A percentile compares a stretch with the other conserved stretches of the same genome.
phyloP scores from a whole-genome alignment of 2,329 filamentous ascomycete genomes.

The Colletotrichum euphorbiae region DNA sequence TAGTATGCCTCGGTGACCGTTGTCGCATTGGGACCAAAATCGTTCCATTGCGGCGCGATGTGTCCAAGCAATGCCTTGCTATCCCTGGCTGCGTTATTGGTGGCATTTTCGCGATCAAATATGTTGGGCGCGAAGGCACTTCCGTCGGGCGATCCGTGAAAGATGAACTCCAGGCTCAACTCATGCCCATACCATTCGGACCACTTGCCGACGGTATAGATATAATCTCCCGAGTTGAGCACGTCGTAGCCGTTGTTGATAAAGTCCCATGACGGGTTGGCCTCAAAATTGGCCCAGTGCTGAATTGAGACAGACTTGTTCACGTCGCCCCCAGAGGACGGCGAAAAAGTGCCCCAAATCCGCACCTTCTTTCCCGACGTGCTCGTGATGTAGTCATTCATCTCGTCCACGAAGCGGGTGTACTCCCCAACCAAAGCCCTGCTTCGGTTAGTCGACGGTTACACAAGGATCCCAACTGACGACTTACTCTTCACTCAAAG shows the following conservation, averaged over 20 bases:
- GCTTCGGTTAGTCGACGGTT: background rate
- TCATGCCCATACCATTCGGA: slow-evolving; percentile 38
- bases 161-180: slow-evolving; percentile 41
- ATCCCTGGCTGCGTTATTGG: slow-evolving; percentile 39
- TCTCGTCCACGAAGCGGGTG: slow-evolving; percentile 58
- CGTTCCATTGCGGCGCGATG: slow-evolving; percentile 45
- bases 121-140: slow-evolving; percentile 43
- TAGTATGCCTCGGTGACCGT: slow-evolving; percentile 44
- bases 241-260: slow-evolving; percentile 43
- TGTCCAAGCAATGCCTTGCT: slow-evolving; percentile 40
- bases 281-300: slow-evolving; percentile 51
- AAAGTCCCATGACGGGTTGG: slow-evolving; percentile 41
- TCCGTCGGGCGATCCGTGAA: slow-evolving; percentile 39
- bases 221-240: slow-evolving; percentile 44
- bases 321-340: slow-evolving; percentile 32
- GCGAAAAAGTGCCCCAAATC: slow-evolving; percentile 63
- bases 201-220: slow-evolving; percentile 44
- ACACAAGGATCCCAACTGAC: too few species aligned
- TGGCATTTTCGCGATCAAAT: slow-evolving; percentile 40
- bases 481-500: slow-evolving; percentile 45
- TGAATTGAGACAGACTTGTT: slow-evolving; percentile 43
- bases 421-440: slow-evolving; percentile 58
- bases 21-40: slow-evolving; percentile 43
- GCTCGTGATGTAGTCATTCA: slow-evolving; percentile 50
- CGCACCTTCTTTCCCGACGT: slow-evolving; percentile 55